phyloP scores from a whole-genome alignment of 352 stramenopile species.

The Sclerospora graminicola region DNA sequence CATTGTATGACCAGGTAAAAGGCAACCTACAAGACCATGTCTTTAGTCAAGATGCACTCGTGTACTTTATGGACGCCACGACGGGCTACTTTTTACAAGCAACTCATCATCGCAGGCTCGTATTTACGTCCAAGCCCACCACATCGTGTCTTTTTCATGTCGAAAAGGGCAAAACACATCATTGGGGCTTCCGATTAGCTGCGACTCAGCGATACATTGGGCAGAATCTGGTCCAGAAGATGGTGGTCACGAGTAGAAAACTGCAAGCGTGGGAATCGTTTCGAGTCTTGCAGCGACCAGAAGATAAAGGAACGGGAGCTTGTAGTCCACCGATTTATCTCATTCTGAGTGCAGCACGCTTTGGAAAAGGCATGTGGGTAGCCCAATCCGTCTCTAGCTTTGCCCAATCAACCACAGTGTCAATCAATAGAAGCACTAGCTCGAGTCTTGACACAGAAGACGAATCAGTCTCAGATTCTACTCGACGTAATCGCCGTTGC shows the following conservation, averaged over 20 bases:
- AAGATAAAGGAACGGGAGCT: slow-evolving; percentile 2
- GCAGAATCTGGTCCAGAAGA: slow-evolving; percentile 59
- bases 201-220: slow-evolving; percentile 55
- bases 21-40: slow-evolving; percentile 44
- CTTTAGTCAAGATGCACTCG: slow-evolving; percentile 28
- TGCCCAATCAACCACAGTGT: slow-evolving; percentile 9
- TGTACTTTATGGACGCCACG: slow-evolving; percentile 59
- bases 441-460: slow-evolving; percentile 10
- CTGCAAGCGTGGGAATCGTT: slow-evolving; percentile 65
- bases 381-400: slow-evolving; percentile 25
- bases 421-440: too few relatives aligned
- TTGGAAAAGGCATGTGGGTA: slow-evolving; percentile 78
- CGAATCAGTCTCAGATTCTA: slow-evolving; percentile 8
- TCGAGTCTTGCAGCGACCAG: slow-evolving; percentile 42
- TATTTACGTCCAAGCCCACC: slow-evolving; percentile 48
- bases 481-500: slow-evolving; percentile 9
- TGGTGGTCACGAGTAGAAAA: slow-evolving; percentile 56
- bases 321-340: slow-evolving; percentile 40
- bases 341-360: slow-evolving; percentile 63
- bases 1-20: slow-evolving; percentile 59
- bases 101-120: slow-evolving; percentile 53
- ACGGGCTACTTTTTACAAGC: slow-evolving; percentile 45
- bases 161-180: slow-evolving; percentile 58
- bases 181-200: slow-evolving; percentile 70
- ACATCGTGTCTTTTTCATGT: slow-evolving; percentile 69